Conservation (phyloP, 1,284 basidiomycete species). For the Omphalotus olearius region DNA sequence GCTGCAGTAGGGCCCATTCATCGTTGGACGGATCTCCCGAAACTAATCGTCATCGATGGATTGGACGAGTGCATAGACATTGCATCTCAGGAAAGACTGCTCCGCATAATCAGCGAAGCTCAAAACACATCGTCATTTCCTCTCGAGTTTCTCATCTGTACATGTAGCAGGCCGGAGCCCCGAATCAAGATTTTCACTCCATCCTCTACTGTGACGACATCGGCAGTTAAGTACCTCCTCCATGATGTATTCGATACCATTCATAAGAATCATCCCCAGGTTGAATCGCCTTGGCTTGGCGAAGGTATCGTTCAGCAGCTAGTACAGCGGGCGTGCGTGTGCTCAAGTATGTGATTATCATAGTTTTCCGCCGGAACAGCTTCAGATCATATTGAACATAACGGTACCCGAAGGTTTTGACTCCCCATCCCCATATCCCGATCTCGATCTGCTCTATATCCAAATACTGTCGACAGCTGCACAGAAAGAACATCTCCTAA, state of each 20-base stretch:
- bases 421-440: slow-evolving; percentile 19
- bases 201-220: not conserved
- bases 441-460: slow-evolving; percentile 21
- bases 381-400: slow-evolving; percentile 20
- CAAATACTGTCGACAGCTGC: not conserved
- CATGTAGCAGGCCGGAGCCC: slow-evolving; percentile 23
- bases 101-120: slow-evolving; percentile 23
- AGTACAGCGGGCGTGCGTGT: slow-evolving; percentile 21
- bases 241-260: not conserved
- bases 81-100: slow-evolving; percentile 22
- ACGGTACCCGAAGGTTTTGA: not conserved
- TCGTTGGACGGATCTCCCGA: not conserved
- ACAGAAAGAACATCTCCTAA: not conserved
- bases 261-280: not conserved
- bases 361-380: slow-evolving; percentile 19
- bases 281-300: slow-evolving; percentile 18
- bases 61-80: slow-evolving; percentile 24
- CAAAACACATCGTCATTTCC: slow-evolving; percentile 16
- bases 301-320: slow-evolving; percentile 17
- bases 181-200: slow-evolving; percentile 17
- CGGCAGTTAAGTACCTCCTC: not conserved
- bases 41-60: slow-evolving; percentile 22
- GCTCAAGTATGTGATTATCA: slow-evolving; percentile 21
- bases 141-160: slow-evolving; percentile 25
- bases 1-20: not conserved